Evolutionary conservation across 1,139 yeast species (phyloP).

Genomic region (Diutina catenulata): DNA sequence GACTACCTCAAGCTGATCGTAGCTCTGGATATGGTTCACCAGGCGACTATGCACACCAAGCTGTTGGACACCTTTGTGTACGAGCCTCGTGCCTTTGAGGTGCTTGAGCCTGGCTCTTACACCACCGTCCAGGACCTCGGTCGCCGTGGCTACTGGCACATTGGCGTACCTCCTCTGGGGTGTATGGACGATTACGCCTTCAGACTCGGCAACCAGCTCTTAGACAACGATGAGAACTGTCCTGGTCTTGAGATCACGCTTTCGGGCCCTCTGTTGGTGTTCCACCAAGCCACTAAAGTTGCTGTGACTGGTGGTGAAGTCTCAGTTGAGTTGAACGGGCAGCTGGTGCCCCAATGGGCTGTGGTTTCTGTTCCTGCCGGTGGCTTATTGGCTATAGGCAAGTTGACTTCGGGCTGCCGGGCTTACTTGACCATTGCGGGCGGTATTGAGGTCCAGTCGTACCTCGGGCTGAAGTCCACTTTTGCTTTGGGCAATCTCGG

Average conservation of each 20-base stretch:
- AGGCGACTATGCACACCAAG: conserved; percentile 77
- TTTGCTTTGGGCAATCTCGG: conserved; percentile 93
- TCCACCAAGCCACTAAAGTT: conserved; percentile 69
- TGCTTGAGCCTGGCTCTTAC: conserved; percentile 80
- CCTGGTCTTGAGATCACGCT: conserved; percentile 89
- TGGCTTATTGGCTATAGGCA: conserved; percentile 70
- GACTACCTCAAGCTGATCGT: conserved; percentile 85
- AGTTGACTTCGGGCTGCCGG: conserved; percentile 72
- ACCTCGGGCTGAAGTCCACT: conserved; percentile 91
- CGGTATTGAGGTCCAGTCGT: conserved; percentile 89
- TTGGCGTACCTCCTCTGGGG: conserved; percentile 97
- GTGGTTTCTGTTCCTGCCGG: conserved; percentile 66
- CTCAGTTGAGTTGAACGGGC: conserved; percentile 55
- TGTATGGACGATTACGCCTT: conserved; percentile 94
- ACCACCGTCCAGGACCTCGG: conserved; percentile 96
- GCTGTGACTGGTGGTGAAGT: conserved; percentile 81
- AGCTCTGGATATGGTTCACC: conserved; percentile 69
- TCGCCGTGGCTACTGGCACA: conserved; percentile 73
- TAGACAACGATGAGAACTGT: conserved; percentile 69
- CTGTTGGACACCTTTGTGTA: conserved; percentile 76
- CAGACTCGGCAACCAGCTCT: conserved; percentile 79
- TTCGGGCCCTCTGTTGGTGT: conserved; percentile 72
- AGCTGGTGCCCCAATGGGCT: conserved; percentile 42
- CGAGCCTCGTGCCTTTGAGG: conserved; percentile 73
- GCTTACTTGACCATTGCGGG: conserved; percentile 84